Evolutionary conservation across 2,329 filamentous ascomycete genomes (phyloP).

Genomic region (Graphilbum fragrans): DNA sequence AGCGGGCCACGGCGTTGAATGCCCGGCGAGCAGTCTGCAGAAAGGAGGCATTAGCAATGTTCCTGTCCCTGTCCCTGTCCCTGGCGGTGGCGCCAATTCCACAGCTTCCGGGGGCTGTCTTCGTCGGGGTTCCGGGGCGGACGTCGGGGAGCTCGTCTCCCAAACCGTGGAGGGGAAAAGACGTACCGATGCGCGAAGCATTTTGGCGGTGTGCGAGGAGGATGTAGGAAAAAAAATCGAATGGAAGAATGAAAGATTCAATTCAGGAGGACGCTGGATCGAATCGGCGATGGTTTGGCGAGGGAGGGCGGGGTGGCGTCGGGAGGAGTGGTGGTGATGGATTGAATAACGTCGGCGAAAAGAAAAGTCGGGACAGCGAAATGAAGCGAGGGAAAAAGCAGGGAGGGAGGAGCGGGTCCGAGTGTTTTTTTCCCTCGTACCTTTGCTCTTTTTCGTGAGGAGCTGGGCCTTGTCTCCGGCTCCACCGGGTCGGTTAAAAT

Average conservation of each 20-base stretch:
- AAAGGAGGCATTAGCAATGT: not conserved
- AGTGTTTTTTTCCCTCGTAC: slow-evolving; percentile 4
- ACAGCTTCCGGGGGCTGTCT: not conserved
- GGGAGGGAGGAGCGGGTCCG: not conserved
- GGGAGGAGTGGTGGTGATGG: not conserved
- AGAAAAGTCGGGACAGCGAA: not conserved
- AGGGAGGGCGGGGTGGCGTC: not conserved
- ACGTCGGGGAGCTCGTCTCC: not conserved
- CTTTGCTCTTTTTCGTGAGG: not conserved
- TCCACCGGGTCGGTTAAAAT: not conserved
- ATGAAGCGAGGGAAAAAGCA: slow-evolving; percentile 1
- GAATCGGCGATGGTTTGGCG: too few relatives aligned
- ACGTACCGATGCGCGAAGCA: slow-evolving; percentile 48
- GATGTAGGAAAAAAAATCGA: not conserved
- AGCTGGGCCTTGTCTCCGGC: not conserved
- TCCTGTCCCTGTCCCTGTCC: not conserved
- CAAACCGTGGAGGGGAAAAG: not conserved
- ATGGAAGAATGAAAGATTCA: slow-evolving; percentile 3
- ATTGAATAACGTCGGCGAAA: not conserved
- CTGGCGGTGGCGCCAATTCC: too few relatives aligned
- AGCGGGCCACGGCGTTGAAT: slow-evolving; percentile 26
- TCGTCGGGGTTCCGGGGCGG: too few relatives aligned
- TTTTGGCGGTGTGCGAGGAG: slow-evolving; percentile 24
- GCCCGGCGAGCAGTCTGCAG: slow-evolving; percentile 35
- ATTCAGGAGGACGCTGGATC: slow-evolving; percentile 1